Evolutionary conservation across 1,284 basidiomycete species (phyloP).

Genomic region (Cutaneotrichosporon sp.): DNA sequence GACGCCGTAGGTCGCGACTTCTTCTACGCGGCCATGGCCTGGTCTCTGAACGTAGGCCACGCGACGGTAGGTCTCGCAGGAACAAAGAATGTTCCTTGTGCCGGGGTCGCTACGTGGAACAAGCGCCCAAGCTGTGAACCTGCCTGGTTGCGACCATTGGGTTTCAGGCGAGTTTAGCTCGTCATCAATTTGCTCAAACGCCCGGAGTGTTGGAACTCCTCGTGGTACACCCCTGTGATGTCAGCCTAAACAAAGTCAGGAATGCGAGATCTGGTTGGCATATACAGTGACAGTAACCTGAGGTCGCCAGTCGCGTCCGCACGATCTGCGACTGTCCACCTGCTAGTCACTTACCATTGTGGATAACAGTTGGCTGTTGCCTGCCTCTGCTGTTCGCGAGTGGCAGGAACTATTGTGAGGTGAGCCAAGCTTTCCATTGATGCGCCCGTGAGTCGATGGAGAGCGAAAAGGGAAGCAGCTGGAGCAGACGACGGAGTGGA

Average conservation of each 20-base stretch:
- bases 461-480: no score
- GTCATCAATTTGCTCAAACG: not conserved
- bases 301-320: no score
- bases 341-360: constrained; percentile 2
- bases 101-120: constrained; percentile 7
- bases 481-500: not conserved
- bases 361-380: constrained; percentile 4
- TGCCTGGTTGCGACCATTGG: constrained; percentile 4
- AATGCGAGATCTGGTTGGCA: not conserved
- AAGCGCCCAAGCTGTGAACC: constrained; percentile 12
- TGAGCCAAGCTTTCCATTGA: no score
- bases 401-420: not conserved
- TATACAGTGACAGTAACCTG: no score
- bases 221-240: not conserved
- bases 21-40: not conserved
- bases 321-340: not conserved
- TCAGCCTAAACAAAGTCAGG: not conserved
- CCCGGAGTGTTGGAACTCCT: not conserved
- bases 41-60: not conserved
- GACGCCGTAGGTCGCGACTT: constrained; percentile 27
- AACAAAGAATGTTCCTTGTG: not conserved
- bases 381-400: not conserved
- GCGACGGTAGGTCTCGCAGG: constrained; percentile 10
- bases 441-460: no score
- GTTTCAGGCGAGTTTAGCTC: constrained; percentile 1